A percentile compares a stretch with the other conserved stretches of the same genome.
Conservation (phyloP, 2,329 filamentous ascomycete species). For the Beauveria rudraprayagi region DNA sequence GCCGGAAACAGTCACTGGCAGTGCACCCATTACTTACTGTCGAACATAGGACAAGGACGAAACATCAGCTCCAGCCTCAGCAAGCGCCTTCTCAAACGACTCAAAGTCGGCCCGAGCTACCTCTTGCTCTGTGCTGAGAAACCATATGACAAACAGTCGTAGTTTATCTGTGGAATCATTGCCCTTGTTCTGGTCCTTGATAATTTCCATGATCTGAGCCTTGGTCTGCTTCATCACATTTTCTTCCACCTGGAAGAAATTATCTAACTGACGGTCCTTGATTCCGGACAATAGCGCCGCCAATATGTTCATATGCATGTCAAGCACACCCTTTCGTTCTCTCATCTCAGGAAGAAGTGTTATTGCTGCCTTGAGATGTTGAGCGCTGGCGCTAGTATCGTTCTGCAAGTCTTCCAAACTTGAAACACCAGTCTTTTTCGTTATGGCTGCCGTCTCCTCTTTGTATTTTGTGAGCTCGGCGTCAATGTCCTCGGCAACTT, state of each 20-base stretch:
- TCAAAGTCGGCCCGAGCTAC: slow-evolving; percentile 74
- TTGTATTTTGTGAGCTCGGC: slow-evolving; percentile 90
- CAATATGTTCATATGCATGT: slow-evolving; percentile 99
- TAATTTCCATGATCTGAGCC: slow-evolving; percentile 75
- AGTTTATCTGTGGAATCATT: slow-evolving; percentile 82
- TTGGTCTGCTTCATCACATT: slow-evolving; percentile 87
- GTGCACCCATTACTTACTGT: slow-evolving; percentile 49
- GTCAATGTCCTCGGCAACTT: slow-evolving; percentile 94
- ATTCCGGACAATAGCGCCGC: slow-evolving; percentile 70
- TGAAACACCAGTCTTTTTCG: slow-evolving; percentile 86
- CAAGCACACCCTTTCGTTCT: slow-evolving; percentile 84
- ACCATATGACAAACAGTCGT: slow-evolving; percentile 94
- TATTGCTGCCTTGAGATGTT: slow-evolving; percentile 93
- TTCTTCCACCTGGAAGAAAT: slow-evolving; percentile 93
- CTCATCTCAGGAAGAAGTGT: slow-evolving; percentile 84
- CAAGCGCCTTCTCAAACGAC: slow-evolving; percentile 77
- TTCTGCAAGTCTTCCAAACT: slow-evolving; percentile 89
- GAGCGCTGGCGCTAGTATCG: slow-evolving; percentile 79
- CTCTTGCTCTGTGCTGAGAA: slow-evolving; percentile 85
- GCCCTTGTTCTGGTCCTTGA: slow-evolving; percentile 76
- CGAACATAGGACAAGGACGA: slow-evolving; percentile 77
- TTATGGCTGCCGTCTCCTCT: slow-evolving; percentile 88
- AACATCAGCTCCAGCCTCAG: slow-evolving; percentile 65
- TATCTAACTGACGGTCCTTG: slow-evolving; percentile 90
- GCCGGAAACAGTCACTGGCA: background rate